Conservation (phyloP, 495 filamentous ascomycete species). For the Tuber brumale region DNA sequence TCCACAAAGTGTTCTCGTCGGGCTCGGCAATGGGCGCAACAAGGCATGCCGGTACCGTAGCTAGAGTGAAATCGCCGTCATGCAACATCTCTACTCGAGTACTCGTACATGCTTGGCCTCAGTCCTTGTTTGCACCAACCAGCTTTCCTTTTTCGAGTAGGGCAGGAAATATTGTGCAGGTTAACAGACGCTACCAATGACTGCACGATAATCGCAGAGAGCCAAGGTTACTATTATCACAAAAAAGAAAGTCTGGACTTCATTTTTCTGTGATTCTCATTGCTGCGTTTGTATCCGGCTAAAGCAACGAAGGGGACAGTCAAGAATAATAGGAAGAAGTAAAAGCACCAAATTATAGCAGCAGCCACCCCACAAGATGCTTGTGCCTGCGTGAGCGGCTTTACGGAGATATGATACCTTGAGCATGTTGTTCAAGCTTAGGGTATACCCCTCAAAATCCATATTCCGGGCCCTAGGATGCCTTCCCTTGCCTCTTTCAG, state of each 20-base stretch:
- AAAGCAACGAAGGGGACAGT: neutral
- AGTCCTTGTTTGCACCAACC: neutral
- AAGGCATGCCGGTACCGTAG: slow-evolving; percentile 11
- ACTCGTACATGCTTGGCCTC: neutral
- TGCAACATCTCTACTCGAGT: too few relatives aligned
- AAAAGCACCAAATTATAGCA: neutral
- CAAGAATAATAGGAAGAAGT: neutral
- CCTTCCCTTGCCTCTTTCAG: neutral
- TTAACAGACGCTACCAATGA: neutral
- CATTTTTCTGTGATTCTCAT: neutral
- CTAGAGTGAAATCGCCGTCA: slow-evolving; percentile 3
- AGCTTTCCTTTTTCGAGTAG: neutral
- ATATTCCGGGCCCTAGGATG: neutral
- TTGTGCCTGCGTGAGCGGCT: neutral
- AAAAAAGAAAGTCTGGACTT: neutral
- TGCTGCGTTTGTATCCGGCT: neutral
- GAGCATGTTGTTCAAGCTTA: neutral
- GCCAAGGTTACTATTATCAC: neutral
- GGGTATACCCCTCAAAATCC: neutral
- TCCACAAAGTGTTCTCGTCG: neutral
- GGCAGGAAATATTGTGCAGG: neutral
- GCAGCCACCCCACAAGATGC: neutral
- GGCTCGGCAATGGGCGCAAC: neutral
- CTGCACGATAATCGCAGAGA: neutral
- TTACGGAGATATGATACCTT: neutral